Evolutionary conservation across 2,329 filamentous ascomycete species (phyloP).

Genomic region (Macrophomina tecta): DNA sequence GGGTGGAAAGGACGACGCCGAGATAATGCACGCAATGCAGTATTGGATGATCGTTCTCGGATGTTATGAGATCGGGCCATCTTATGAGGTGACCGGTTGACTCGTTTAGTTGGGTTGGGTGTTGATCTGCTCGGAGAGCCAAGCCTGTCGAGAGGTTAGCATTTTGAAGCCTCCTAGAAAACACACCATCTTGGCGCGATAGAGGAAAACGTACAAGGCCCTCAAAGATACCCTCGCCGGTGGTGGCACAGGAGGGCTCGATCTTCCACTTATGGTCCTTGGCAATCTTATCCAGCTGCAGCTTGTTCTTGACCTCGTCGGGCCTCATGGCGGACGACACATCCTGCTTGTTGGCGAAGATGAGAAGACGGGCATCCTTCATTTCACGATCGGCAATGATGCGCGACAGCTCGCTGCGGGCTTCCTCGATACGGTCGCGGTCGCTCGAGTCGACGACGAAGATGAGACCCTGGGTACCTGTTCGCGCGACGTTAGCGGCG

Average conservation of each 20-base stretch:
- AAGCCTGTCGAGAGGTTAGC: conserved; percentile 19
- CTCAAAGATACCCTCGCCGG: conserved; percentile 60
- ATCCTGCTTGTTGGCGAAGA: conserved; percentile 99
- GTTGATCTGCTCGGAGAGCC: conserved; percentile 29
- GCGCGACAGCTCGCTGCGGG: conserved; percentile 92
- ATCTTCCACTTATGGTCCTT: conserved; percentile 61
- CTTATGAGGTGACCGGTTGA: background rate
- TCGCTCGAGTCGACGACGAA: conserved; percentile 99
- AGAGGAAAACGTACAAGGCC: conserved; percentile 47
- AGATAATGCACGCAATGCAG: conserved; percentile 19
- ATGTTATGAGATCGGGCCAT: conserved; percentile 11
- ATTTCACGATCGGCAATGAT: conserved; percentile 99
- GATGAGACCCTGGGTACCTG: conserved; percentile 95
- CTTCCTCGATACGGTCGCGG: conserved; percentile 96
- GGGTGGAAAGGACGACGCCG: conserved; percentile 13
- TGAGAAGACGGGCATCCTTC: conserved; percentile 92
- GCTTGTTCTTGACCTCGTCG: conserved; percentile 56
- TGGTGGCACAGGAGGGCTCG: conserved; percentile 60
- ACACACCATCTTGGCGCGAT: background rate
- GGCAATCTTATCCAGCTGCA: conserved; percentile 57
- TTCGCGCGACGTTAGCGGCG: conserved; percentile 11
- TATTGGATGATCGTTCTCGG: conserved; percentile 14
- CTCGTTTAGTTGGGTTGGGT: conserved; percentile 28
- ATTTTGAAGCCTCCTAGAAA: background rate
- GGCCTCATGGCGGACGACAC: conserved; percentile 65